Percentiles rank a stretch among this genome's conserved stretches.
phyloP scores from a whole-genome alignment of 2,329 filamentous ascomycete species.

The Coniochaeta prunicola region DNA sequence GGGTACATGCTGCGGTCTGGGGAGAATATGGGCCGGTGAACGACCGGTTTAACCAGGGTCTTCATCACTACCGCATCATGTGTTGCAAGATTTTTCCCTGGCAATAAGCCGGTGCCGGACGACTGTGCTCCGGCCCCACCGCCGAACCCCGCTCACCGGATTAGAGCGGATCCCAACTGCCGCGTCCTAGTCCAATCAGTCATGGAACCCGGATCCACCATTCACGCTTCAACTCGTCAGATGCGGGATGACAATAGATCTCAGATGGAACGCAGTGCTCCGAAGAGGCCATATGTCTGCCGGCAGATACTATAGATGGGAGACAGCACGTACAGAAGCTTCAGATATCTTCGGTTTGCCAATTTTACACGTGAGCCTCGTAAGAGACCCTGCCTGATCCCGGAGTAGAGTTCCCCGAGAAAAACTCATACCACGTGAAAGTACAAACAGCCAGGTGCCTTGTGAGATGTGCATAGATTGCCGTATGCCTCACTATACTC shows the following conservation, averaged over 20 bases:
- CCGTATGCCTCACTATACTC: background rate
- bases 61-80: no score
- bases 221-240: background rate
- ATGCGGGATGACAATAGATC: background rate
- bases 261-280: background rate
- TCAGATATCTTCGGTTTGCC: background rate
- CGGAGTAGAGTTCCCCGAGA: background rate
- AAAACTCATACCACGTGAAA: background rate
- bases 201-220: background rate
- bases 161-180: background rate
- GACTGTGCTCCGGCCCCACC: slow-evolving; percentile 3
- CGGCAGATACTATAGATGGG: background rate
- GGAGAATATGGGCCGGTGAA: background rate
- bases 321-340: background rate
- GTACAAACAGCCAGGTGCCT: background rate
- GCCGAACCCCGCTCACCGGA: background rate
- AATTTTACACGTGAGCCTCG: background rate
- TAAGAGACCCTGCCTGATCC: background rate
- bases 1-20: background rate
- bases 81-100: background rate
- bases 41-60: background rate
- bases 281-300: background rate
- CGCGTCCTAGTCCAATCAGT: background rate
- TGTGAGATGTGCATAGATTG: background rate
- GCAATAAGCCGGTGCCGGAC: slow-evolving; percentile 2